Evolutionary conservation across 2,329 filamentous ascomycete genomes (phyloP).

Genomic region (Emmonsiellopsis sp.): DNA sequence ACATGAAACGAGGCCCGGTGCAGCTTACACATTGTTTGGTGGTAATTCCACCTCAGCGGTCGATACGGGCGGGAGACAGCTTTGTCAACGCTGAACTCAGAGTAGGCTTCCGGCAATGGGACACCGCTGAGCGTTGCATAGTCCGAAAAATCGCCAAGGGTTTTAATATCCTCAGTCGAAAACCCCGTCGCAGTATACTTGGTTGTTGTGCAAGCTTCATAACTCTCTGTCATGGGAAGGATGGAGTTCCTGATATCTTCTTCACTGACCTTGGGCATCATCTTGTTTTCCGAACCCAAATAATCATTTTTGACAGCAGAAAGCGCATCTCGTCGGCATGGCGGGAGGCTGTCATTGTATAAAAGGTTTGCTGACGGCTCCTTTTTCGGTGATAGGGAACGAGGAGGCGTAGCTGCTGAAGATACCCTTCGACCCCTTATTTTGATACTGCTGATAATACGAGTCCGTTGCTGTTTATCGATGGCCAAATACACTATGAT

Average conservation of each 20-base stretch:
- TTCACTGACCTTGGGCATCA: conserved; percentile 15
- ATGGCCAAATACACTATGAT: neutral
- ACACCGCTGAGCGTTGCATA: conserved; percentile 68
- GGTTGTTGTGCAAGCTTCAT: conserved; percentile 22
- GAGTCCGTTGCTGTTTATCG: neutral
- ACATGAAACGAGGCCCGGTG: neutral
- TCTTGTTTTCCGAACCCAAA: conserved; percentile 5
- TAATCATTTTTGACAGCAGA: neutral
- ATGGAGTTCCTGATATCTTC: conserved; percentile 23
- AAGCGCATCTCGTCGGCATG: neutral
- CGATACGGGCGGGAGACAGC: conserved; percentile 67
- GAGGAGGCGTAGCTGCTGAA: neutral
- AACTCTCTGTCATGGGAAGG: conserved; percentile 34
- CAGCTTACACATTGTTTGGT: conserved; percentile 79
- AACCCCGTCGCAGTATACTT: conserved; percentile 59
- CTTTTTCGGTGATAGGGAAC: neutral
- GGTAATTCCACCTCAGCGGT: conserved; percentile 74
- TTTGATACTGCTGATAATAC: neutral
- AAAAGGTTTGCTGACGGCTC: neutral
- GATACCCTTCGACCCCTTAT: neutral
- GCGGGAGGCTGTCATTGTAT: neutral
- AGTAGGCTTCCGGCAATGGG: conserved; percentile 55
- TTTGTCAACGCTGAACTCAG: conserved; percentile 57
- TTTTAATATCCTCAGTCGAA: conserved; percentile 57
- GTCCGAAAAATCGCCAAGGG: conserved; percentile 67